phyloP scores from a whole-genome alignment of 768 basidiomycete genomes.

The Boletus sp. region DNA sequence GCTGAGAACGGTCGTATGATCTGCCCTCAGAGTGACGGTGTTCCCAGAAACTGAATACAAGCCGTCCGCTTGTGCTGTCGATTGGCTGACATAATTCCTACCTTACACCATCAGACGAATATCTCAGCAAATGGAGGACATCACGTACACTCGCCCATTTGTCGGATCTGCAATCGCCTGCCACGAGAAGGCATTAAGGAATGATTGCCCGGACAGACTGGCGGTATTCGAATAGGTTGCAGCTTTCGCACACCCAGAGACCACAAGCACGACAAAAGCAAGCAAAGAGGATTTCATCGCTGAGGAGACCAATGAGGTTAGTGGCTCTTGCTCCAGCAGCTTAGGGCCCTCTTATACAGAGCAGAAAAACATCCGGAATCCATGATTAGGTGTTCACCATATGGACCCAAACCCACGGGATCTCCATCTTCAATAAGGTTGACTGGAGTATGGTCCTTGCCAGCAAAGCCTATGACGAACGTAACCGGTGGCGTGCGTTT shows the following conservation, averaged over 20 bases:
- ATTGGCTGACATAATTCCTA: constrained; percentile 45
- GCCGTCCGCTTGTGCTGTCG: constrained; percentile 51
- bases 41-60: constrained; percentile 55
- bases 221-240: constrained; percentile 46
- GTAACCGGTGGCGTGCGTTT: neutral
- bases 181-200: constrained; percentile 38
- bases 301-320: neutral
- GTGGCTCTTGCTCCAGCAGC: neutral
- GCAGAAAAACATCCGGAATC: neutral
- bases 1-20: constrained; percentile 31
- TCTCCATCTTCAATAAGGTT: neutral
- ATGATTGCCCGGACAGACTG: constrained; percentile 49
- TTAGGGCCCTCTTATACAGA: constrained; percentile 9
- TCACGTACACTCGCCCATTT: constrained; percentile 32
- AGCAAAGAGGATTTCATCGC: constrained; percentile 4
- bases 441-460: neutral
- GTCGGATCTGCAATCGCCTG: constrained; percentile 35
- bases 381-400: neutral
- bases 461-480: neutral
- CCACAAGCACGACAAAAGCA: constrained; percentile 6
- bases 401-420: neutral
- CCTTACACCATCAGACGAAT: neutral
- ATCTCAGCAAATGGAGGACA: neutral
- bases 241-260: constrained; percentile 24
- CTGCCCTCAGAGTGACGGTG: constrained; percentile 32